Conservation (phyloP, 345 rosid genomes). For the Gossypium turneri region DNA sequence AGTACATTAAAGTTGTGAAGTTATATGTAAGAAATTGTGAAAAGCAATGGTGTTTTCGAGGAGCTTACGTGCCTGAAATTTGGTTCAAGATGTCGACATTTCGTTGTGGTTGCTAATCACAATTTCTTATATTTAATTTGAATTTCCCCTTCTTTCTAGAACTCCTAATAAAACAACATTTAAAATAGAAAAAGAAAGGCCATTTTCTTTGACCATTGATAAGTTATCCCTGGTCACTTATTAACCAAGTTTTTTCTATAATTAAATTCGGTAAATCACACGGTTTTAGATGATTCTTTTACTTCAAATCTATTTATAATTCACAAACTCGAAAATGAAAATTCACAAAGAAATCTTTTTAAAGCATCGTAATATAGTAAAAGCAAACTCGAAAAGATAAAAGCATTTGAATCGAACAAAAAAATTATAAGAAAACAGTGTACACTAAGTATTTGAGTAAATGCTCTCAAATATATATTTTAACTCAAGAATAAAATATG, state of each 20-base stretch:
- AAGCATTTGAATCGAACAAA: too few species aligned
- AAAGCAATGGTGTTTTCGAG: background rate
- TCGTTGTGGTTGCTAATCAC: background rate
- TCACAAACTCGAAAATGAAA: too few species aligned
- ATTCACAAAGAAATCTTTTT: accelerated
- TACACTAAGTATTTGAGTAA: accelerated
- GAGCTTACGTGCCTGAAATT: background rate
- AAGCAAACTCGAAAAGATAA: too few species aligned
- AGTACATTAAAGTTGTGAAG: too few species aligned
- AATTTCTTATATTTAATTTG: background rate
- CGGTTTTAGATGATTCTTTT: too few species aligned
- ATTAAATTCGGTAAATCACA: too few species aligned
- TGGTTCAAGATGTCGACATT: background rate
- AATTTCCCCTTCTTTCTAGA: background rate
- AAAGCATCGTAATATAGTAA: too few species aligned
- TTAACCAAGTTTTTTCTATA: background rate
- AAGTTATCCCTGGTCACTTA: background rate
- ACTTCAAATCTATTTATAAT: too few species aligned
- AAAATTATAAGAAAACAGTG: accelerated
- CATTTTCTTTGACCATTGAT: background rate
- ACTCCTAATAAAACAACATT: background rate
- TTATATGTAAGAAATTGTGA: background rate
- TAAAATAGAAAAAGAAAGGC: background rate
- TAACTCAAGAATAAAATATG: too few species aligned
- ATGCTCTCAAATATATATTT: too few species aligned